These are phyloP conservation scores for Pestalotiopsis sp. DNA, from an alignment of 2,329 filamentous ascomycete species.

Conservation along the genomic window DNA sequence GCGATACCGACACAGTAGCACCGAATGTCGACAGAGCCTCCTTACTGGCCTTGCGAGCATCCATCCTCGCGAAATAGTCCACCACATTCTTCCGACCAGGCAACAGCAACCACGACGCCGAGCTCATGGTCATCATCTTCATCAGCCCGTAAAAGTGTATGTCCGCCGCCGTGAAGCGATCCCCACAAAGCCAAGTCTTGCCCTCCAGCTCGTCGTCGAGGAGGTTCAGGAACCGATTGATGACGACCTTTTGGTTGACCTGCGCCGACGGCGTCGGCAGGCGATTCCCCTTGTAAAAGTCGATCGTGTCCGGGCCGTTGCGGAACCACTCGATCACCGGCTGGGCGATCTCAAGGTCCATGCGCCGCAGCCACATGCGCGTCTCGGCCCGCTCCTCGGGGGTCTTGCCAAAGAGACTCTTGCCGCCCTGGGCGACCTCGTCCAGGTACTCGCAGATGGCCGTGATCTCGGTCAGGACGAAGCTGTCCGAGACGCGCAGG, in stretches of 20 bases:
- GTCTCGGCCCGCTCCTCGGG: neutral
- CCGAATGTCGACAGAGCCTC: neutral
- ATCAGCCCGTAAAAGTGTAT: neutral
- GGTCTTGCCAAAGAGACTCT: neutral
- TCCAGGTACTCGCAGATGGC: neutral
- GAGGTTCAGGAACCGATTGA: neutral
- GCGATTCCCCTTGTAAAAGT: neutral
- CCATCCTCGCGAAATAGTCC: neutral
- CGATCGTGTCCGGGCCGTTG: neutral
- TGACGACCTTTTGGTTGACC: neutral
- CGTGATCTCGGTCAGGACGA: neutral
- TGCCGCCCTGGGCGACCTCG: neutral
- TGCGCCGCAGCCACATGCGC: neutral
- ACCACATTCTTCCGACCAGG: neutral
- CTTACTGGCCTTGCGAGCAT: neutral
- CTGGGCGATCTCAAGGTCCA: neutral
- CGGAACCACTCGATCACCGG: neutral
- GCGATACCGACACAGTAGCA: neutral
- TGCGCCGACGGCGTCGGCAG: neutral
- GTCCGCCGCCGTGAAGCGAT: neutral
- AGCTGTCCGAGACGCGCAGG: neutral
- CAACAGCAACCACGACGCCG: neutral
- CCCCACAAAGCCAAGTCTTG: neutral
- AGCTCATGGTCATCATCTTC: neutral
- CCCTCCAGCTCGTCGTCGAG: slow-evolving; percentile 1